phyloP scores from a whole-genome alignment of 306 rosid species.

The Albizia julibrissin region DNA sequence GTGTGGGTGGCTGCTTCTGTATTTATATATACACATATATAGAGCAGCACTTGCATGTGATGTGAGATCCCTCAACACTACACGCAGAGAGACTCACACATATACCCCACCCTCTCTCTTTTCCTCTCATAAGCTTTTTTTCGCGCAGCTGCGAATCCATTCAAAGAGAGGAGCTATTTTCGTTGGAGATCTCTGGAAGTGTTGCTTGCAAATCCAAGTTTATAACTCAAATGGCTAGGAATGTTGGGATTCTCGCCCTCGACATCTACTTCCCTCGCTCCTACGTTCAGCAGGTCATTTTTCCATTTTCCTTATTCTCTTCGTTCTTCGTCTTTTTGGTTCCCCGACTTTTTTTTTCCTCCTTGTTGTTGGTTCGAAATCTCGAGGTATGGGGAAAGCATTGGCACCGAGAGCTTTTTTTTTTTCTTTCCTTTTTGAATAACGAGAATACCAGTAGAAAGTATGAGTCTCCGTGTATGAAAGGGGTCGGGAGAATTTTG shows the following conservation, averaged over 20 bases:
- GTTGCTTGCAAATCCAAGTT: not conserved
- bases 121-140: not conserved
- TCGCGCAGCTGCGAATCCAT: conserved; percentile 11
- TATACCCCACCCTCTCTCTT: not conserved
- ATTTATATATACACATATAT: not conserved
- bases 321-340: not conserved
- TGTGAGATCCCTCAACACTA: conserved; percentile 10
- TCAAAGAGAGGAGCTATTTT: not conserved
- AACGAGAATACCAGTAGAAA: not conserved
- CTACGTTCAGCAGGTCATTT: conserved; percentile 78
- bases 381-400: not conserved
- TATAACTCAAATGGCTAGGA: conserved; percentile 61
- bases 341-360: not conserved
- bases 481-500: not conserved
- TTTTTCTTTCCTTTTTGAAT: not conserved
- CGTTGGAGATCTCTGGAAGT: not conserved
- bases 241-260: conserved; percentile 91
- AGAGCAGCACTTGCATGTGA: conserved; percentile 33
- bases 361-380: not conserved
- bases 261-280: conserved; percentile 94
- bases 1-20: not conserved
- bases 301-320: not conserved
- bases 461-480: not conserved
- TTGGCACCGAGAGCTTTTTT: too few relatives aligned
- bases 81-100: not conserved